These are phyloP conservation scores for Macadamia tetraphylla DNA, from an alignment of 164 flowering plant species.

Conservation along the genomic window DNA sequence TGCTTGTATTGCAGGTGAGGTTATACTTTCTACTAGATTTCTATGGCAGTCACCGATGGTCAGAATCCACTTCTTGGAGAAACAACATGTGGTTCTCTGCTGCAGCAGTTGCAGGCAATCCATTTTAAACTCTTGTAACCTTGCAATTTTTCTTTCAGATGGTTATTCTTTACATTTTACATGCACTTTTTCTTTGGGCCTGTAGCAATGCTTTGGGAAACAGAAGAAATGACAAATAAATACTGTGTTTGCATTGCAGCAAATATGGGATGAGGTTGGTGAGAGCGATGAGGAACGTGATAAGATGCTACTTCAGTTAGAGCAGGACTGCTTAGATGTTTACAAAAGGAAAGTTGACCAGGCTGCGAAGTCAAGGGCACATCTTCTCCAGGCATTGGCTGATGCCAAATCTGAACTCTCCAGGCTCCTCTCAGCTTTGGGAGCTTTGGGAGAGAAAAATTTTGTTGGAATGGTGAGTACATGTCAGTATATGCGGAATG, in stretches of 20 bases:
- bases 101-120: conserved; percentile 80
- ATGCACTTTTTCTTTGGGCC: neutral
- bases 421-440: conserved; percentile 68
- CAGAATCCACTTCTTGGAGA: conserved; percentile 64
- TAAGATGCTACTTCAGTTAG: conserved; percentile 87
- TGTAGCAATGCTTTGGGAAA: neutral
- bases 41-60: conserved; percentile 64
- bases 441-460: conserved; percentile 84
- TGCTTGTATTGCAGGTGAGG: conserved; percentile 20
- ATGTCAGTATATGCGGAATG: neutral
- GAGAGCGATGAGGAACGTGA: conserved; percentile 87
- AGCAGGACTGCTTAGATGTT: conserved; percentile 94
- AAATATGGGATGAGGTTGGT: conserved; percentile 99
- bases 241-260: conserved; percentile 33
- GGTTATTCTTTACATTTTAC: neutral
- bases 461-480: conserved; percentile 62
- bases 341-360: conserved; percentile 90
- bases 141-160: neutral
- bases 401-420: conserved; percentile 73
- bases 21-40: conserved; percentile 6
- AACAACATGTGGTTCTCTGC: conserved; percentile 73
- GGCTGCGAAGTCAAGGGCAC: conserved; percentile 78
- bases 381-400: conserved; percentile 75
- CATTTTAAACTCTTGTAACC: neutral
- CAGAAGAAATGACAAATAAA: neutral